Percentiles rank a stretch among this genome's conserved stretches.
Conservation (phyloP, 768 basidiomycete species). For the Mycena venus region DNA sequence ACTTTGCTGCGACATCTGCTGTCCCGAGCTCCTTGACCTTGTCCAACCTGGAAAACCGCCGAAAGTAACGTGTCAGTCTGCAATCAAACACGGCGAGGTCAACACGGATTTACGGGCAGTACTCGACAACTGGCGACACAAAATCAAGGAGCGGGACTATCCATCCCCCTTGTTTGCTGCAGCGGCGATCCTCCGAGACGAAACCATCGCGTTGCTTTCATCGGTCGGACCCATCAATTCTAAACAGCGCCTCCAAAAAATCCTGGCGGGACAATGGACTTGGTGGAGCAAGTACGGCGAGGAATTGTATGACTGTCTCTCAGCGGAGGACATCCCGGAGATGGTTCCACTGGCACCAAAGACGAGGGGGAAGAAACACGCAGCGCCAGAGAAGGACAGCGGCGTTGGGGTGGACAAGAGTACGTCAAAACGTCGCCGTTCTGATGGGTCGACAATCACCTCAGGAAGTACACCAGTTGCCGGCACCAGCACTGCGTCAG, state of each 20-base stretch:
- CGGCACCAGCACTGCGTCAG: too few relatives aligned
- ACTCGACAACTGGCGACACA: constrained; percentile 31
- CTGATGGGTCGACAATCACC: neutral
- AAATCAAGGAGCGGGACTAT: constrained; percentile 29
- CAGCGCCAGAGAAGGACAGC: neutral
- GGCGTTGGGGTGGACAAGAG: too few relatives aligned
- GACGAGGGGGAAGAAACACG: neutral
- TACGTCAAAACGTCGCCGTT: neutral
- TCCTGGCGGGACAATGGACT: constrained; percentile 34
- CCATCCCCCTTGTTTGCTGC: constrained; percentile 19
- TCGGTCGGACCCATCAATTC: constrained; percentile 35
- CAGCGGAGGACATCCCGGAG: neutral
- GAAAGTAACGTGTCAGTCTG: neutral
- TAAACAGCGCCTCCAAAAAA: constrained; percentile 9
- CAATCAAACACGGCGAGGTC: constrained; percentile 25
- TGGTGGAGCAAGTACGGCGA: constrained; percentile 36
- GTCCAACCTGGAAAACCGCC: neutral
- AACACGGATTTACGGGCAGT: constrained; percentile 3
- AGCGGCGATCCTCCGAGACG: constrained; percentile 29
- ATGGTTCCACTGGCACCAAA: neutral
- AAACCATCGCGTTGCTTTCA: constrained; percentile 25
- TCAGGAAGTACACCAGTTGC: neutral
- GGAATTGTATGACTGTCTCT: neutral
- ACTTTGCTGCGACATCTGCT: too few relatives aligned
- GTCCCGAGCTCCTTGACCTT: too few relatives aligned